Percentiles rank a stretch among this genome's conserved stretches.
Evolutionary conservation across 2,329 filamentous ascomycete species (phyloP).

Genomic region (Huntiella moniliformis): DNA sequence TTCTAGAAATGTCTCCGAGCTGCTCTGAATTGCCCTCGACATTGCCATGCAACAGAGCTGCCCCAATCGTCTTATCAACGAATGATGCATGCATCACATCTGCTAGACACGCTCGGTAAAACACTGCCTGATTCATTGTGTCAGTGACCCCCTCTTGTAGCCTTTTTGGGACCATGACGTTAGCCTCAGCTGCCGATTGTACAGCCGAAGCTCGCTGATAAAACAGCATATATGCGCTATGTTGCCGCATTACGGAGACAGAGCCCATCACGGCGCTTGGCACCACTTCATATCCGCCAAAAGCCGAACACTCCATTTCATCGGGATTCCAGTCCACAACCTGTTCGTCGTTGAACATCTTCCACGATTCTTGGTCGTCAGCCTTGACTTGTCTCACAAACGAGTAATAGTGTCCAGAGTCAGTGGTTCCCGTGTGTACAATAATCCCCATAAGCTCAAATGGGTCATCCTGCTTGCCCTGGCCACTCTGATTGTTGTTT

Average conservation of each 20-base stretch:
- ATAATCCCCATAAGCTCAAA: conserved; percentile 93
- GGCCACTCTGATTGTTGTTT: conserved; percentile 59
- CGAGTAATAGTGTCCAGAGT: conserved; percentile 94
- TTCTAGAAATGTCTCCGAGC: too few relatives aligned
- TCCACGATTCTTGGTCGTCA: conserved; percentile 40
- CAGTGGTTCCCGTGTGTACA: conserved; percentile 80
- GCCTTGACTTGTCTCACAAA: conserved; percentile 68
- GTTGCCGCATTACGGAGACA: conserved; percentile 43
- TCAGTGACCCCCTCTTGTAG: conserved; percentile 19
- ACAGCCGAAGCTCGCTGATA: conserved; percentile 66
- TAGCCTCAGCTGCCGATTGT: not conserved
- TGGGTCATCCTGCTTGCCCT: conserved; percentile 33
- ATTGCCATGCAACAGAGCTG: too few relatives aligned
- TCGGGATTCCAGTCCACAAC: conserved; percentile 58
- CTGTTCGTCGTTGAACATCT: conserved; percentile 86
- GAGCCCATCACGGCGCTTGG: conserved; percentile 26
- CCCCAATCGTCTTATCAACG: too few relatives aligned
- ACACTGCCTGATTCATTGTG: not conserved
- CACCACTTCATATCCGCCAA: conserved; percentile 49
- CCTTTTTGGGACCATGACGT: conserved; percentile 15
- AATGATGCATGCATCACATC: too few relatives aligned
- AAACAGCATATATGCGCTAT: conserved; percentile 95
- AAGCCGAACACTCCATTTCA: conserved; percentile 58
- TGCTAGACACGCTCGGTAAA: too few relatives aligned
- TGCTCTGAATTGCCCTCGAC: too few relatives aligned